Evolutionary conservation across 352 stramenopile species (phyloP).

Genomic region (Thraustochytrium sp.): DNA sequence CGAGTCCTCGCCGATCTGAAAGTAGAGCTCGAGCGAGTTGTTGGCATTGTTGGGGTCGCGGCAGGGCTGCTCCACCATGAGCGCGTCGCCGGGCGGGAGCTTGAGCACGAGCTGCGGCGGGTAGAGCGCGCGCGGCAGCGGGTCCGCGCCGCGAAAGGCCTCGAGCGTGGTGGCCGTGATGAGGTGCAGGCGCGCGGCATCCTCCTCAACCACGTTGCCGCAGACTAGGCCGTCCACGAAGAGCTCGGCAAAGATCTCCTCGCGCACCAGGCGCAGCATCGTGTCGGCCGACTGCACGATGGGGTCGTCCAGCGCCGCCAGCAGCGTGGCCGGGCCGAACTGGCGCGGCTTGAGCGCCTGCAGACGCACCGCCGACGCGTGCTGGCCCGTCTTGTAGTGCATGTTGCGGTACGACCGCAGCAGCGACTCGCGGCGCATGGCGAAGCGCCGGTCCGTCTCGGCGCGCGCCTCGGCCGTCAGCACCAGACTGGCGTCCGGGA

Average conservation of each 20-base stretch:
- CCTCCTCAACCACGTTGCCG: not conserved
- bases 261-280: not conserved
- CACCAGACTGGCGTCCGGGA: not conserved
- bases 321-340: not conserved
- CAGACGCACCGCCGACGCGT: not conserved
- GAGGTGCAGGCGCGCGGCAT: not conserved
- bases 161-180: not conserved
- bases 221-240: slow-evolving; percentile 28
- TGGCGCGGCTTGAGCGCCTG: not conserved
- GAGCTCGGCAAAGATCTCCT: not conserved
- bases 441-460: not conserved
- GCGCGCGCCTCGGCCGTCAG: not conserved
- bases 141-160: not conserved
- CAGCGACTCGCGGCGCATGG: slow-evolving; percentile 4
- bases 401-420: slow-evolving; percentile 15
- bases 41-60: slow-evolving; percentile 60
- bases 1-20: slow-evolving; percentile 68
- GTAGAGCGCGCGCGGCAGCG: not conserved
- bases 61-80: not conserved
- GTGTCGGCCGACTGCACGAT: not conserved
- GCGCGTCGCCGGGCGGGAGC: not conserved
- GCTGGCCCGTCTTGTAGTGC: not conserved
- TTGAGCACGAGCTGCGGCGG: not conserved
- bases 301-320: not conserved
- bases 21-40: slow-evolving; percentile 72